These are phyloP conservation scores for Lithospermum erythrorhizon DNA, from an alignment of 257 asterid species.

Conservation along the genomic window DNA sequence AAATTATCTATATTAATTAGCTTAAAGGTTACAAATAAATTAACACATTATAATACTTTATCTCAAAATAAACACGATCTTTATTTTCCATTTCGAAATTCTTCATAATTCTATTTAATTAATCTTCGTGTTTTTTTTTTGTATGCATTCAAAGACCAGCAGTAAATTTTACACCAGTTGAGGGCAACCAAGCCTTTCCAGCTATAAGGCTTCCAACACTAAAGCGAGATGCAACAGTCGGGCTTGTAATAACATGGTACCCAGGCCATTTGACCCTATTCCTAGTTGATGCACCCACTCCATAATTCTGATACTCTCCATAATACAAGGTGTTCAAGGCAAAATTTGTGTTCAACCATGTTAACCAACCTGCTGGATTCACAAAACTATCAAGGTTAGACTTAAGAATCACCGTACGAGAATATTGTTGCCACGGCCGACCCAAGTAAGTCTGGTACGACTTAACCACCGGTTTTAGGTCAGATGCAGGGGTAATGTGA, in stretches of 20 bases:
- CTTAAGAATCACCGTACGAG: conserved; percentile 2
- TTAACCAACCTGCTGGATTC: conserved; percentile 5
- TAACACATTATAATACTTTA: no score
- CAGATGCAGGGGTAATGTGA: not conserved
- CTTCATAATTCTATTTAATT: not conserved
- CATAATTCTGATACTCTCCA: conserved; percentile 5
- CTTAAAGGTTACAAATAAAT: no score
- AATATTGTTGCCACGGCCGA: conserved; percentile 10
- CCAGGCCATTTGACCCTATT: conserved; percentile 8
- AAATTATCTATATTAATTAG: no score
- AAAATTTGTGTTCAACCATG: conserved; percentile 4
- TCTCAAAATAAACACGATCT: no score
- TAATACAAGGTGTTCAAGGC: conserved; percentile 6
- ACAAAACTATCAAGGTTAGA: not conserved
- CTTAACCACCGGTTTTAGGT: not conserved
- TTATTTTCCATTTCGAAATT: no score
- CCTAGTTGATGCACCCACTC: conserved; percentile 2
- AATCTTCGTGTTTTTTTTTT: no score
- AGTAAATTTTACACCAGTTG: conserved; percentile 8
- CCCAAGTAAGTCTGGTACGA: conserved; percentile 3
- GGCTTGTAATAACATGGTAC: conserved; percentile 4
- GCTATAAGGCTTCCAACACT: conserved; percentile 6
- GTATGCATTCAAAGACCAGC: not conserved
- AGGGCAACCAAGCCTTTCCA: conserved; percentile 9
- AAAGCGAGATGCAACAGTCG: not conserved